A percentile compares a stretch with the other conserved stretches of the same genome.
These are phyloP conservation scores for Combretum micranthum DNA, from an alignment of 345 rosid genomes.

Conservation along the genomic window DNA sequence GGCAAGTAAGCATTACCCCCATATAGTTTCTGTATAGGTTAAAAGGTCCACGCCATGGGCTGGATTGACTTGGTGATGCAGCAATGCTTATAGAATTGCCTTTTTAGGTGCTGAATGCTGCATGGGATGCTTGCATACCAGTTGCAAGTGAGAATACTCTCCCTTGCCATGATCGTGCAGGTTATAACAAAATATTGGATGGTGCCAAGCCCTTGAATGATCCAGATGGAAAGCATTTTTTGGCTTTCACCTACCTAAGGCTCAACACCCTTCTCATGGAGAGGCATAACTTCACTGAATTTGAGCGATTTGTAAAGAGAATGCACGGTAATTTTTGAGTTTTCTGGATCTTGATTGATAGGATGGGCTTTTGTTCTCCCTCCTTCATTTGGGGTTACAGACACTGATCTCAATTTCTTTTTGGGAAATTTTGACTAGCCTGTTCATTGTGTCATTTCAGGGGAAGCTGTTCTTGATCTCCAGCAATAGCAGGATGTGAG, in stretches of 20 bases:
- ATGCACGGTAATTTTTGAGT: slow-evolving; percentile 60
- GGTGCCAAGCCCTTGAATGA: slow-evolving; percentile 66
- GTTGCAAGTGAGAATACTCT: slow-evolving; percentile 64
- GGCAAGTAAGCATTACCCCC: slow-evolving; percentile 57
- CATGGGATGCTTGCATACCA: slow-evolving; percentile 68
- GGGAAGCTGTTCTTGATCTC: slow-evolving; percentile 39
- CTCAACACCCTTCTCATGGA: slow-evolving; percentile 72
- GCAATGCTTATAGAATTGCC: background rate
- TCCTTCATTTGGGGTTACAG: background rate
- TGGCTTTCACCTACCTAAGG: slow-evolving; percentile 71
- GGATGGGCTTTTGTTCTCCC: background rate
- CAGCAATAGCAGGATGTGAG: slow-evolving; percentile 22
- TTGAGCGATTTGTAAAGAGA: slow-evolving; percentile 73
- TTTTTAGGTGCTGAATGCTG: slow-evolving; percentile 80
- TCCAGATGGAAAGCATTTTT: slow-evolving; percentile 77
- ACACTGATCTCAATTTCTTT: background rate
- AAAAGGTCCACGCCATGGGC: background rate
- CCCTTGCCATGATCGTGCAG: slow-evolving; percentile 67
- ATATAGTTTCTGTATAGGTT: too few species aligned
- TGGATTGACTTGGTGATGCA: background rate
- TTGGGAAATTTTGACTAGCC: background rate
- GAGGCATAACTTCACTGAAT: slow-evolving; percentile 65
- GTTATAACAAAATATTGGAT: slow-evolving; percentile 72
- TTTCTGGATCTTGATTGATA: background rate
- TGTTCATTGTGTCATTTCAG: slow-evolving; percentile 17